Evolutionary conservation across 2,329 filamentous ascomycete genomes (phyloP), one percentile per base, ranked within the genome.

Genomic region (Fusarium albidum): DNA sequence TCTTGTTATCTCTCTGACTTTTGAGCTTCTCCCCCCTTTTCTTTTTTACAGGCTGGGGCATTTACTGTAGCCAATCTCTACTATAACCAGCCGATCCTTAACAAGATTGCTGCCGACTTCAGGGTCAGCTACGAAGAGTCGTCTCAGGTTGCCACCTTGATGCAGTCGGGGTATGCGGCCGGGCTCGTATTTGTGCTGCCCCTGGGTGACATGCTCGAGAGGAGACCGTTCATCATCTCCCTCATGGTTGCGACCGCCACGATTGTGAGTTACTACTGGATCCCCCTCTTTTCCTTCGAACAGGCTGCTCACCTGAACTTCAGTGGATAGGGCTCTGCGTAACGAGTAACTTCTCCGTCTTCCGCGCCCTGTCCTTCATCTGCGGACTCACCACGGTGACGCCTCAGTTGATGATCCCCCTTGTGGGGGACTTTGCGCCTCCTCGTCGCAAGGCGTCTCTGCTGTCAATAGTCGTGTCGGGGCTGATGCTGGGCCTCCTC

Each of bases 1-100:
- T 14, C 6, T 32, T n/a, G n/a, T n/a, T n/a, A n/a, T n/a, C n/a
- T 2, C 8, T 14, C 12, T 28, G 9, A 25, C 35, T 37, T n/a
- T n/a, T 6, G 40, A 14, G 31, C n/a, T n/a, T n/a, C n/a, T n/a
- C n/a, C n/a, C n/a, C n/a, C n/a, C n/a, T 6, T 14, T 18, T 27
- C 50, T 37, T 18, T 6, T 27, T 26, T 7, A 28, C 2, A 84
- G 82, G 73, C 82, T 3, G 75, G 76, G 1, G 81, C 86, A 5
- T 86, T 91, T 61, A 91, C 88, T 1, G 90, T 93, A 7, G 90
- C 90, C 14, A 93, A 93, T 63, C 76, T 94, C 4, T 94, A 94
- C 74, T 92, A 94, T 72, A 90, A 83, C 53, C 90, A 93, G 65
- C 89, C 91, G 0, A 90, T 94, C 39, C 76, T 94, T 18, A 91